Evolutionary conservation across 192 early-diverging fungal genomes (phyloP).

Genomic region (Chytriomyces sp.): DNA sequence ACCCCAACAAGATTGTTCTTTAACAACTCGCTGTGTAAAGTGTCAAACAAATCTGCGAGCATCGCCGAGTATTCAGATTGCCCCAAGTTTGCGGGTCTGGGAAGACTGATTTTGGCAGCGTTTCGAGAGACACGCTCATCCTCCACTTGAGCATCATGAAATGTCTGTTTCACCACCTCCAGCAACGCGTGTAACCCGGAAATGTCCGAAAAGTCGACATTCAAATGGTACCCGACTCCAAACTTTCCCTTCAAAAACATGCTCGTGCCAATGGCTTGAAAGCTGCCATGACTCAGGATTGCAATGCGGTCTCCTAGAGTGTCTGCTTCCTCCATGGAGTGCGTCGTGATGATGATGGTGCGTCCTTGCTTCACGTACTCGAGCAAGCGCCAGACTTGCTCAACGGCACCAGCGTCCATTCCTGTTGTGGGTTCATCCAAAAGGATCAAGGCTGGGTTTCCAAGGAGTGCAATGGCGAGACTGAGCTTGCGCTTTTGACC

Average conservation of each 20-base stretch:
- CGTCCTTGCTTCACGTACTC: slow-evolving; percentile 49
- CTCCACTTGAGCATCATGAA: slow-evolving; percentile 7
- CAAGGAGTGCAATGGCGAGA: slow-evolving; percentile 66
- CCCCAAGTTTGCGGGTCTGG: not conserved
- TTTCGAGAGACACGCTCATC: slow-evolving; percentile 42
- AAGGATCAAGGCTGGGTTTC: slow-evolving; percentile 60
- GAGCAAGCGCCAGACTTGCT: slow-evolving; percentile 62
- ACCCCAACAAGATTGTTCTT: not conserved
- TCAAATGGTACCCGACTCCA: slow-evolving; percentile 59
- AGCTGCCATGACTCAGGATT: slow-evolving; percentile 52
- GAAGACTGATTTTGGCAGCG: slow-evolving; percentile 53
- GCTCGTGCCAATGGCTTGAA: slow-evolving; percentile 57
- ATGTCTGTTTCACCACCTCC: slow-evolving; percentile 50
- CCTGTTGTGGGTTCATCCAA: slow-evolving; percentile 63
- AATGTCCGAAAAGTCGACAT: slow-evolving; percentile 45
- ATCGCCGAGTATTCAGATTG: slow-evolving; percentile 1
- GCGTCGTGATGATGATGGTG: slow-evolving; percentile 63
- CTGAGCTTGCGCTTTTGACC: slow-evolving; percentile 64
- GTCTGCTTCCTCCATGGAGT: slow-evolving; percentile 69
- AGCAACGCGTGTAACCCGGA: slow-evolving; percentile 47
- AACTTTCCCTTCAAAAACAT: slow-evolving; percentile 62
- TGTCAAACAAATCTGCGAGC: not conserved
- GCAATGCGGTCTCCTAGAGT: slow-evolving; percentile 52
- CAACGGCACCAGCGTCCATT: slow-evolving; percentile 57
- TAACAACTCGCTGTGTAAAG: not conserved